Base-by-base conservation (phyloP, 345 rosid species). In the Mallotus nudiflorus region DNA sequence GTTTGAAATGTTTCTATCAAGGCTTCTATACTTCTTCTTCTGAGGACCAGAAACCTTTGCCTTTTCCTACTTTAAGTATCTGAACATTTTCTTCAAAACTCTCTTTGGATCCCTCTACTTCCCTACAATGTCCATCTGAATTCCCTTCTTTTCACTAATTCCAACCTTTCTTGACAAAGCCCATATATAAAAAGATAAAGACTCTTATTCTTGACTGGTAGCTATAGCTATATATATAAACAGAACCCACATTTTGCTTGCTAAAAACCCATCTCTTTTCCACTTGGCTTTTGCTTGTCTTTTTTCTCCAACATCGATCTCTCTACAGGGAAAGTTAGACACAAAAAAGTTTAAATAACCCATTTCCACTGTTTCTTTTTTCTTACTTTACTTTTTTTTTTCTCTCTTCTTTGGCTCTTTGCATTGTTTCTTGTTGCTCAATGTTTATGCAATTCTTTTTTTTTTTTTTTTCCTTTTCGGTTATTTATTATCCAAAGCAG, bases 11-110 rank as follows among this genome's bases (percentile, higher is more conserved):
- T 86, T 75, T 69, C 85, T 42, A 77, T 86, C 86, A 79, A 82
- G 73, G 80, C 81, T 84, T 84, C 86, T 75, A 81, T 79, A 77
- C 86, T 75, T 81, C 81, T 75, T 81, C 82, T 79, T 68, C 82
- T 64, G 54, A 77, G 75, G 76, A 72, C 54, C 77, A 82, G 81
- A 81, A 86, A 84, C 88, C 86, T 86, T 82, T 82, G 88, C 85
- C 73, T 86, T 82, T 84, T 81, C 88, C 88, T 70, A 82, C 87
- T 84, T 82, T 75, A 75, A 81, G 87, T 77, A 78, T 77, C 83
- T 76, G 75, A 79, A 73, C 71, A 56, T 25, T 55, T 48, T 75
- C 76, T 72, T 59, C 72, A 72, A 77, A 69, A 37, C 77, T 67
- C 68, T 77, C 82, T 77, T 71, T 52, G 76, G 77, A 70, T 79